phyloP scores from a whole-genome alignment of 371 early-diverging fungal genomes.

The Mortierella sp. region DNA sequence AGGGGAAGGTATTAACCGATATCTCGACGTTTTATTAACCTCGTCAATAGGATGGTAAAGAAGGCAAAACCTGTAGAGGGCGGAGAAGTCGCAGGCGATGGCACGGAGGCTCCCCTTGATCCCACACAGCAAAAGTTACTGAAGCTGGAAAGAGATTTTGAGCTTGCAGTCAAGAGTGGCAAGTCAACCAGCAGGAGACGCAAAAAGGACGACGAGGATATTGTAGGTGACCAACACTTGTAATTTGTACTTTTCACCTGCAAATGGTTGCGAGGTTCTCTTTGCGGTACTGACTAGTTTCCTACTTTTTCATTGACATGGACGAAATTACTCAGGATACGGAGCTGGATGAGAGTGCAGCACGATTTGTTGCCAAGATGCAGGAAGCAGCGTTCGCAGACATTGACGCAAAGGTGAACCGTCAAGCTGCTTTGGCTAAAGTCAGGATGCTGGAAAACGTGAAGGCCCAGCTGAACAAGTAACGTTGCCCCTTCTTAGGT shows the following conservation, averaged over 20 bases:
- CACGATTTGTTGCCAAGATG: slow-evolving; percentile 84
- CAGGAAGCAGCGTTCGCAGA: slow-evolving; percentile 86
- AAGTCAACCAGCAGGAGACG: slow-evolving; percentile 69
- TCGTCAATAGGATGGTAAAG: slow-evolving; percentile 6
- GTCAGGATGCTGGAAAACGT: slow-evolving; percentile 86
- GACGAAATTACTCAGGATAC: slow-evolving; percentile 54
- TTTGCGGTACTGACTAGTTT: background rate
- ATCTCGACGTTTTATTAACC: background rate
- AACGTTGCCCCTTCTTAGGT: slow-evolving; percentile 16
- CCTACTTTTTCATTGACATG: background rate
- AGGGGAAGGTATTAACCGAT: background rate
- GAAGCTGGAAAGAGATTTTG: slow-evolving; percentile 74
- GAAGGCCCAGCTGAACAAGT: slow-evolving; percentile 79
- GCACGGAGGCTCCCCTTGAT: slow-evolving; percentile 41
- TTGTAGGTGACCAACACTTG: slow-evolving; percentile 19
- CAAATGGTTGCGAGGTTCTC: background rate
- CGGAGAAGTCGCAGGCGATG: slow-evolving; percentile 31
- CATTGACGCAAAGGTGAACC: slow-evolving; percentile 78
- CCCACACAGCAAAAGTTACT: slow-evolving; percentile 64
- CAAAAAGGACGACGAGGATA: slow-evolving; percentile 77
- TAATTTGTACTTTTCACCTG: background rate
- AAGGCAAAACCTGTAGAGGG: slow-evolving; percentile 25
- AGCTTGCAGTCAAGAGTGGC: slow-evolving; percentile 72
- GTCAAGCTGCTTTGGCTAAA: slow-evolving; percentile 87
- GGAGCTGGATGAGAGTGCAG: slow-evolving; percentile 77